These are phyloP conservation scores for Falciphora oryzae DNA, from an alignment of 2,329 filamentous ascomycete genomes.

Conservation along the genomic window DNA sequence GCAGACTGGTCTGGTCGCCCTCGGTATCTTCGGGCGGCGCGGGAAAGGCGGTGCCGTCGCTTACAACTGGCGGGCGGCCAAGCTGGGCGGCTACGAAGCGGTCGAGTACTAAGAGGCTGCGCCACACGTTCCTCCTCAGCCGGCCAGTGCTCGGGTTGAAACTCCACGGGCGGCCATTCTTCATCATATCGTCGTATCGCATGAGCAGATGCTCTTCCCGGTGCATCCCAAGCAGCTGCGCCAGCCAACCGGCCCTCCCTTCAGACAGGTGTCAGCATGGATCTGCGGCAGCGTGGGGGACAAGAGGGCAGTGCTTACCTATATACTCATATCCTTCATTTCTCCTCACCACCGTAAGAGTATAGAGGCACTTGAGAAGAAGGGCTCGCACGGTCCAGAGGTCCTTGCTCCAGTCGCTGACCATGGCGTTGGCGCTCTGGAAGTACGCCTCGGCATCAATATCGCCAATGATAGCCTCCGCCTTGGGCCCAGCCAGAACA, in stretches of 20 bases:
- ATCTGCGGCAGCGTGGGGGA: neutral
- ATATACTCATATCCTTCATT: conserved; percentile 59
- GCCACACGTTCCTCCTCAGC: conserved; percentile 54
- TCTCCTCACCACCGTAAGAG: conserved; percentile 53
- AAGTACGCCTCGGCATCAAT: conserved; percentile 9
- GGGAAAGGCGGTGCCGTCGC: conserved; percentile 52
- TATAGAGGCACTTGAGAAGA: conserved; percentile 58
- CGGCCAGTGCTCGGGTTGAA: conserved; percentile 32
- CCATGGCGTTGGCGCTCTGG: conserved; percentile 3
- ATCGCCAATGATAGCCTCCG: conserved; percentile 12
- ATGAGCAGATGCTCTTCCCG: conserved; percentile 9
- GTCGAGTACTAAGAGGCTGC: conserved; percentile 59
- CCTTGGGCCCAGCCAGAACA: conserved; percentile 47
- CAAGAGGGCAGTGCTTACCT: conserved; percentile 32
- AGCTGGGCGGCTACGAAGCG: conserved; percentile 57
- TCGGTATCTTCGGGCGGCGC: conserved; percentile 28
- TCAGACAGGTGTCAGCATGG: conserved; percentile 1
- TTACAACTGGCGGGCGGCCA: conserved; percentile 56
- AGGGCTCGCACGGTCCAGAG: conserved; percentile 62
- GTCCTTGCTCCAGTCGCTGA: conserved; percentile 25
- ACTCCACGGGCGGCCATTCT: conserved; percentile 9
- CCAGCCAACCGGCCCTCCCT: conserved; percentile 7
- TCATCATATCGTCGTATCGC: conserved; percentile 7
- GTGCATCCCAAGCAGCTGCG: conserved; percentile 8
- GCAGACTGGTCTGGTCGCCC: conserved; percentile 29